Evolutionary conservation across 164 flowering plant genomes (phyloP).

Genomic region (Kingdonia uniflora): DNA sequence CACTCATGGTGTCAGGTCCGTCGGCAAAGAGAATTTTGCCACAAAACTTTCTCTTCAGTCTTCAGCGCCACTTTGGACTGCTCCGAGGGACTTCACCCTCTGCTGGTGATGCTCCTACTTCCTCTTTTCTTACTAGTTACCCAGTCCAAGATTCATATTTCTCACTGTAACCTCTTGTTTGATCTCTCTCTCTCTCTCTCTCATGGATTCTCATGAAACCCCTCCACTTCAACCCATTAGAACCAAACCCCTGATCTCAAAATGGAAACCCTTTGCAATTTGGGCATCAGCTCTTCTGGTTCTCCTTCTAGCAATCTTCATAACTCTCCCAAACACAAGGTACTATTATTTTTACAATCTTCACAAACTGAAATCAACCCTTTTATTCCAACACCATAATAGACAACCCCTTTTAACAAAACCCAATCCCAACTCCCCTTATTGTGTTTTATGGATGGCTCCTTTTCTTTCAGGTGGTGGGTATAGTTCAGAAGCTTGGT

Average conservation of each 20-base stretch:
- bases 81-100: no score
- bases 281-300: slow-evolving; percentile 14
- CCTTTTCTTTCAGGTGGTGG: slow-evolving; percentile 87
- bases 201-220: slow-evolving; percentile 10
- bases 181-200: no score
- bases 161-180: no score
- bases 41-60: no score
- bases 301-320: slow-evolving; percentile 9
- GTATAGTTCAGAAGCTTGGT: slow-evolving; percentile 84
- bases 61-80: no score
- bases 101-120: no score
- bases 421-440: slow-evolving; percentile 14
- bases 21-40: no score
- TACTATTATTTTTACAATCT: slow-evolving; percentile 8
- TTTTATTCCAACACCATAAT: slow-evolving; percentile 8
- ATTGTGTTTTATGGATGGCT: slow-evolving; percentile 76
- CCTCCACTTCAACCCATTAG: slow-evolving; percentile 1
- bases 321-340: slow-evolving; percentile 9
- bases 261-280: slow-evolving; percentile 7
- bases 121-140: no score
- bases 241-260: slow-evolving; percentile 4
- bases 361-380: slow-evolving; percentile 7
- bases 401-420: slow-evolving; percentile 8
- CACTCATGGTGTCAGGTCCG: no score
- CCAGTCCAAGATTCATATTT: no score